These are phyloP conservation scores for Cryptococcus amylolentus DNA, from an alignment of 1,284 basidiomycete species.

Conservation along the genomic window DNA sequence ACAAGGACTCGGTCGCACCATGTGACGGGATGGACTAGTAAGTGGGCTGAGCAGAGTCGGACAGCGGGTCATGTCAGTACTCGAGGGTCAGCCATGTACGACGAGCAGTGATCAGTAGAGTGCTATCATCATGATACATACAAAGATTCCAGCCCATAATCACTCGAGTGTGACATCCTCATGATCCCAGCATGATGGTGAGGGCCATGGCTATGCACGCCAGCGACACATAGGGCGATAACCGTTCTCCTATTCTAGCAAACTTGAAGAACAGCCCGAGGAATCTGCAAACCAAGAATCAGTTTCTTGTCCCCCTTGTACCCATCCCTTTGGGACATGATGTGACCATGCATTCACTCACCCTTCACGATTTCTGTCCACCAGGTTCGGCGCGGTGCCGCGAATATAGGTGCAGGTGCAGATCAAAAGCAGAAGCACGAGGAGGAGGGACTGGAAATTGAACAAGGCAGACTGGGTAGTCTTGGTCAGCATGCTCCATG, in stretches of 20 bases:
- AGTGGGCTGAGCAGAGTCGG: too few species aligned
- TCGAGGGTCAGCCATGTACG: too few species aligned
- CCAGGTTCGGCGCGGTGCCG: slow-evolving; percentile 77
- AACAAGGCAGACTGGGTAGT: slow-evolving; percentile 81
- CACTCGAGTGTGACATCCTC: not conserved
- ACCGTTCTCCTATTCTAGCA: slow-evolving; percentile 80
- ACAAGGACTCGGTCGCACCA: too few species aligned
- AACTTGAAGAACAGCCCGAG: slow-evolving; percentile 89
- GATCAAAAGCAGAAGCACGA: slow-evolving; percentile 87
- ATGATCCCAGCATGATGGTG: slow-evolving; percentile 56
- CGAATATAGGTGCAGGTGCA: slow-evolving; percentile 97
- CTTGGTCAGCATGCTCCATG: not conserved
- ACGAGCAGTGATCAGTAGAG: not conserved
- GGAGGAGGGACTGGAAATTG: slow-evolving; percentile 93
- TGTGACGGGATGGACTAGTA: too few species aligned
- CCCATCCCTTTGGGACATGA: too few species aligned
- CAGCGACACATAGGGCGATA: slow-evolving; percentile 77
- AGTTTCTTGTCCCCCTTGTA: not conserved
- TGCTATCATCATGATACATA: not conserved
- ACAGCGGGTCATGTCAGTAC: too few species aligned
- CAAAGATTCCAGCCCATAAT: not conserved
- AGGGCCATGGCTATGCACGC: slow-evolving; percentile 78
- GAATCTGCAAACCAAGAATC: slow-evolving; percentile 57
- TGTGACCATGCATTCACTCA: slow-evolving; percentile 48
- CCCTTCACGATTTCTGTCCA: slow-evolving; percentile 95